phyloP scores from a whole-genome alignment of 495 filamentous ascomycete species.

The Lasiosphaeriaceae sp. region DNA sequence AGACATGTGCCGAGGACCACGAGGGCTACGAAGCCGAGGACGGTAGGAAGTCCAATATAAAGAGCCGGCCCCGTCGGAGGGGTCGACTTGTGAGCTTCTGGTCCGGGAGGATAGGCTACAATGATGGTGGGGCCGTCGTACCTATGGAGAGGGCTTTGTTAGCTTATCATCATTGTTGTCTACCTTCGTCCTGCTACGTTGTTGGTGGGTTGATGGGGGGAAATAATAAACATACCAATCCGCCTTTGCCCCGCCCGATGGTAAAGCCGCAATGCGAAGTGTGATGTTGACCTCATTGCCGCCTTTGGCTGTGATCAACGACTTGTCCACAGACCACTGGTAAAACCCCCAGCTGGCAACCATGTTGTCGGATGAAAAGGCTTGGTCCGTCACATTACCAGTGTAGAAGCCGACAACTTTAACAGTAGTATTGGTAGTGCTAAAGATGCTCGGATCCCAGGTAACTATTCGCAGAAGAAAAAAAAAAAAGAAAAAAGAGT shows the following conservation, averaged over 20 bases:
- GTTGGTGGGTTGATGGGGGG: no score
- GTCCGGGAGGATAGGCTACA: constrained; percentile 21
- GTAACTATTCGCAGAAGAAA: constrained; percentile 31
- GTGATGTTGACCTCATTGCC: constrained; percentile 36
- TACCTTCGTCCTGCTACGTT: no score
- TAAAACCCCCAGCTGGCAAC: constrained; percentile 38
- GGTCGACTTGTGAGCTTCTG: constrained; percentile 16
- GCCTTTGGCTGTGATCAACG: constrained; percentile 20
- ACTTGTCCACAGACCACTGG: constrained; percentile 30
- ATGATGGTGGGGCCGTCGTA: constrained; percentile 30
- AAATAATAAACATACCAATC: background rate
- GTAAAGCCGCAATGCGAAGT: constrained; percentile 31
- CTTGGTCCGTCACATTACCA: constrained; percentile 23
- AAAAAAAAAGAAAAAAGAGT: no score
- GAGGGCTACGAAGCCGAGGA: constrained; percentile 33
- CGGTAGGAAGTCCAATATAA: constrained; percentile 38
- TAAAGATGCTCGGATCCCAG: constrained; percentile 43
- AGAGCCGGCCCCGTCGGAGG: constrained; percentile 24
- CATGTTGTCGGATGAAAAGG: constrained; percentile 34
- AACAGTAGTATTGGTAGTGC: constrained; percentile 30
- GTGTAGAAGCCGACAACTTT: constrained; percentile 36
- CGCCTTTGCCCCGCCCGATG: constrained; percentile 3
- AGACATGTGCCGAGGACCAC: constrained; percentile 29
- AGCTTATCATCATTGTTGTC: no score
- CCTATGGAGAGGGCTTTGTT: no score